Evolutionary conservation across 192 early-diverging fungal species (phyloP).

Genomic region (Entomortierella chlamydospora): DNA sequence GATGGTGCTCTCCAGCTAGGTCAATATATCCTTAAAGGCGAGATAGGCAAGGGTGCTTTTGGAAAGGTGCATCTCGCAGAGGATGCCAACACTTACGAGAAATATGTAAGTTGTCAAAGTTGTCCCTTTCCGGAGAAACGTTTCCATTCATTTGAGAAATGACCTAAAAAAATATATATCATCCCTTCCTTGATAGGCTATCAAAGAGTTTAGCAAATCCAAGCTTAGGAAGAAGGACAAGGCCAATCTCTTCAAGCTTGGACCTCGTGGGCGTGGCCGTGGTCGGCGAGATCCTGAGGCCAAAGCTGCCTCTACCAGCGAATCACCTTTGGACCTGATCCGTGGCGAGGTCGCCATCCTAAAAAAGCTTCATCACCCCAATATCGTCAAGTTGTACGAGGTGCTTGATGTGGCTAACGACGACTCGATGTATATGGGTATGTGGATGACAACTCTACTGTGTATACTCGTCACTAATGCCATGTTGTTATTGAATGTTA

Average conservation of each 20-base stretch:
- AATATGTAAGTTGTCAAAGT: slow-evolving; percentile 64
- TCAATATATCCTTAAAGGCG: slow-evolving; percentile 81
- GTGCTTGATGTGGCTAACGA: slow-evolving; percentile 91
- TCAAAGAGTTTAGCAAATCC: slow-evolving; percentile 95
- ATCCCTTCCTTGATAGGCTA: slow-evolving; percentile 65
- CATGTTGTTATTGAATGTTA: no score
- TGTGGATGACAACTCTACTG: no score
- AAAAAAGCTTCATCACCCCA: slow-evolving; percentile 92
- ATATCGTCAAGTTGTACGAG: slow-evolving; percentile 91
- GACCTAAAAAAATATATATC: no score
- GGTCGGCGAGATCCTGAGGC: slow-evolving; percentile 65
- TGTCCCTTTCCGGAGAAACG: neutral
- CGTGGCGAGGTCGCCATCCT: slow-evolving; percentile 91
- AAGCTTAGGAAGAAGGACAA: slow-evolving; percentile 80
- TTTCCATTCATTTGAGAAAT: neutral
- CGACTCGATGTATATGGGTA: slow-evolving; percentile 83
- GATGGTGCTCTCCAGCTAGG: slow-evolving; percentile 83
- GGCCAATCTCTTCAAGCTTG: slow-evolving; percentile 61
- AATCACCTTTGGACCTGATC: slow-evolving; percentile 88
- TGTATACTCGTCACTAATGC: neutral
- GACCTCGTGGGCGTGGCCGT: slow-evolving; percentile 66
- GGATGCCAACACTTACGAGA: slow-evolving; percentile 61
- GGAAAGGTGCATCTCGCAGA: slow-evolving; percentile 87
- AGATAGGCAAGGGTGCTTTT: slow-evolving; percentile 89
- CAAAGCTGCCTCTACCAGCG: slow-evolving; percentile 8